Conservation (phyloP, 305 asterid genomes). For the Fraxinus sp. region DNA sequence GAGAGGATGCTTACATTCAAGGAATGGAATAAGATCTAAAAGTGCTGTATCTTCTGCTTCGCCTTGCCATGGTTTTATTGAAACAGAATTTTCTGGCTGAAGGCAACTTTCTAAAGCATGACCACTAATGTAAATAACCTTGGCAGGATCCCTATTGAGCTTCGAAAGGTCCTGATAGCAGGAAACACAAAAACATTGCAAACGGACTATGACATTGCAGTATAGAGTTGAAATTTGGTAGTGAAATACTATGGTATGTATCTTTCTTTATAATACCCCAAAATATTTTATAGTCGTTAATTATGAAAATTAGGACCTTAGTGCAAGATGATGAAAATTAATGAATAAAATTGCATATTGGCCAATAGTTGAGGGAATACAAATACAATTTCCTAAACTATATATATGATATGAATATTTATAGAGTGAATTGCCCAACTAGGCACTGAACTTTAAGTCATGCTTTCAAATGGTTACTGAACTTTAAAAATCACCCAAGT, state of each 20-base stretch:
- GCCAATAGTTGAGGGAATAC: too few relatives aligned
- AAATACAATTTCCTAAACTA: neutral
- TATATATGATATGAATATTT: too few relatives aligned
- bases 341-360: too few relatives aligned
- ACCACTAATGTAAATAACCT: slow-evolving; percentile 70
- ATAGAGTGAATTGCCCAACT: too few relatives aligned
- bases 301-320: too few relatives aligned
- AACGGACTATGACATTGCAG: neutral
- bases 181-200: slow-evolving; percentile 5
- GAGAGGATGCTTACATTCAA: slow-evolving; percentile 66
- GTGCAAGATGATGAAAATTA: too few relatives aligned
- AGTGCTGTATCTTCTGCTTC: slow-evolving; percentile 87
- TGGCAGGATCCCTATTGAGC: slow-evolving; percentile 84
- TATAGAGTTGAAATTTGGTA: neutral
- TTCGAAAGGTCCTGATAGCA: slow-evolving; percentile 74
- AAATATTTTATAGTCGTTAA: too few relatives aligned
- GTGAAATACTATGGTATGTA: neutral
- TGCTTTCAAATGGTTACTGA: too few relatives aligned
- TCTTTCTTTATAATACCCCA: neutral
- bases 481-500: too few relatives aligned
- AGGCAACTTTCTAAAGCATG: slow-evolving; percentile 78
- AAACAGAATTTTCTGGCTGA: slow-evolving; percentile 74
- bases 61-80: slow-evolving; percentile 73
- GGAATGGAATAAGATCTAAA: slow-evolving; percentile 84
- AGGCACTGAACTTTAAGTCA: too few relatives aligned